Percentiles rank a stretch among this genome's conserved stretches.
Conservation (phyloP, 2,329 filamentous ascomycete genomes). For the Diaporthe citrichinensis region DNA sequence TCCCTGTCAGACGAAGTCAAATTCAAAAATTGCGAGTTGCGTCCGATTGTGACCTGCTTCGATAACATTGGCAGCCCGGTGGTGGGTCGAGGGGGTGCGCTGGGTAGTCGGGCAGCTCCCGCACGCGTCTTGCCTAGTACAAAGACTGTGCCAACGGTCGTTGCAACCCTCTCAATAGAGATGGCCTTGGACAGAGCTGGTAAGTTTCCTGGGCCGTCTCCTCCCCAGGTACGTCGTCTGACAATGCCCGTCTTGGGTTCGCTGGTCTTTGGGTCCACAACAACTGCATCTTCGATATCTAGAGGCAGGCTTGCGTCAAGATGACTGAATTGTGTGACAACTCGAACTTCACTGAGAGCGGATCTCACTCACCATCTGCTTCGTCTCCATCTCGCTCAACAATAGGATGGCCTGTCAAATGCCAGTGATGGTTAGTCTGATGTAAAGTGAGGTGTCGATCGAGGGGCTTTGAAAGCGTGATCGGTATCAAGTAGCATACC, state of each 20-base stretch:
- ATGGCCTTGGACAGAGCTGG: conserved; percentile 42
- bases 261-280: not conserved
- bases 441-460: not conserved
- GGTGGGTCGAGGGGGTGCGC: not conserved
- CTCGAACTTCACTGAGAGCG: not conserved
- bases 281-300: conserved; percentile 10
- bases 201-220: conserved; percentile 30
- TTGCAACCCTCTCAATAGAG: conserved; percentile 42
- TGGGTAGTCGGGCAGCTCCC: not conserved
- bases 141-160: conserved; percentile 51
- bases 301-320: not conserved
- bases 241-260: conserved; percentile 2
- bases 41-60: conserved; percentile 56
- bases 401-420: conserved; percentile 12
- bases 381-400: conserved; percentile 19
- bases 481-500: not conserved
- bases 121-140: conserved; percentile 20
- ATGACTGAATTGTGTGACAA: not conserved
- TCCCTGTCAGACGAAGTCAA: conserved; percentile 55
- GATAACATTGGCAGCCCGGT: conserved; percentile 50
- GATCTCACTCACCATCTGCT: not conserved
- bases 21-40: conserved; percentile 59
- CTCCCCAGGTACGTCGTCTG: conserved; percentile 21
- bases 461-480: not conserved
- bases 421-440: not conserved